Base-by-base conservation (phyloP, 345 rosid species). In the Murraya koenigii region DNA sequence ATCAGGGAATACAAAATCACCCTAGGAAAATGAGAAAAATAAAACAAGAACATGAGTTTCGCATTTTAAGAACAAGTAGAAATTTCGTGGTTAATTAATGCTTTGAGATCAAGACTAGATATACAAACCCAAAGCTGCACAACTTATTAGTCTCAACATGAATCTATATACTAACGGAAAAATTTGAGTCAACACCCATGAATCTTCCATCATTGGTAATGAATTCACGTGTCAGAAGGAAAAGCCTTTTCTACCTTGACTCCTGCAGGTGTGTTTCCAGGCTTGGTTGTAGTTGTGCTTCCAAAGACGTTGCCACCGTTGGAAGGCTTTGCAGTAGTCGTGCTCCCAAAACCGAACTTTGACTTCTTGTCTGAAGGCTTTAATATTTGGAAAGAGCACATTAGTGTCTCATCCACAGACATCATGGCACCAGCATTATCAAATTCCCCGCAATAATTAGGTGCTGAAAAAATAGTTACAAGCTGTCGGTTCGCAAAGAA, bases 401-500 rank as follows among this genome's bases (percentile, higher is more conserved):
- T 89, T 67, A 93, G 82, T 7, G 92, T 86, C 76, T 90, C 95
- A 66, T 89, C 86, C 63, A 84, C 94, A 72, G 86, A 83, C 97
- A 87, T 86, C 93, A 85, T 89, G 66, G 93, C 95, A 75, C 89
- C 90, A 66, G 91, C 92, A 85, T 87, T 91, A 79, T 91, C 97
- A 79, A 91, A 93, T 80, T 93, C 97, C 59, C 97, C 97, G 35
- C 97, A 93, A 83, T 91, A 93, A 79, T 93, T 93, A 52, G 96
- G 96, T 2, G 97, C 97, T 14, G 98, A 90, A 78, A 89, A 93
- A 88, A 93, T 89, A 19, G 97, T 91, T 62, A 93, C 95, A 75
- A 92, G 92, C 84, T 91, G 95, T 75, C 97, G 80, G 78, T 89
- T 75, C 60, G 95, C 98, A 82, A 94, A 94, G 85, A 94, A 94